Conservation (phyloP, 2,329 filamentous ascomycete species). For the Clonostachys sp. region DNA sequence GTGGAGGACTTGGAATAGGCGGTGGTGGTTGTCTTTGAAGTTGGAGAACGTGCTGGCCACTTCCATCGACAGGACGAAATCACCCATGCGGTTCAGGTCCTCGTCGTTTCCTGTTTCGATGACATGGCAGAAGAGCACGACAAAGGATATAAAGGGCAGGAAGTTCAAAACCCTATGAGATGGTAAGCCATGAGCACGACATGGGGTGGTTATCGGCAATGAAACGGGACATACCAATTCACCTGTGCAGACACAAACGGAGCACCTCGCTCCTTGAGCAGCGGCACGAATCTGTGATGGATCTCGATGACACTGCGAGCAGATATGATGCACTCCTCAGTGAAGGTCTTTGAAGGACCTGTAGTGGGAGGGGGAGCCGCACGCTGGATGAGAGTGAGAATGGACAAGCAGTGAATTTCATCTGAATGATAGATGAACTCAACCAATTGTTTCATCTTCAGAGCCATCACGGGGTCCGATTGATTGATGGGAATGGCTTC, state of each 20-base stretch:
- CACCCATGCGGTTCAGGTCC: neutral
- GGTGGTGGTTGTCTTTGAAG: neutral
- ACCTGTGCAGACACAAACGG: neutral
- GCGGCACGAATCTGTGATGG: neutral
- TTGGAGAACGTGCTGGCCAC: neutral
- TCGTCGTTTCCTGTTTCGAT: conserved; percentile 25
- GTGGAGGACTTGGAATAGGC: conserved; percentile 1
- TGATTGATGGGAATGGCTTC: no score
- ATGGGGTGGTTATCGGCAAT: neutral
- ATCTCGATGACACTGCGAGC: neutral
- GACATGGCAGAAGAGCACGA: conserved; percentile 15
- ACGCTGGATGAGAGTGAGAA: conserved; percentile 1
- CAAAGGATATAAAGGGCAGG: conserved; percentile 13
- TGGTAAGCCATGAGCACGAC: neutral
- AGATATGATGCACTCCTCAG: conserved; percentile 1
- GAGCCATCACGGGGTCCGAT: no score
- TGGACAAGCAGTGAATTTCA: neutral
- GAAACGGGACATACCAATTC: neutral
- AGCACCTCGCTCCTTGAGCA: neutral
- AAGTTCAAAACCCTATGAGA: neutral
- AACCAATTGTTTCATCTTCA: neutral
- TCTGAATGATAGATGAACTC: neutral
- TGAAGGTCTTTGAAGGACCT: neutral
- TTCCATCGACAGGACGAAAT: neutral
- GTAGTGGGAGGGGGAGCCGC: neutral